Conservation (phyloP, 202 grass and related monocot genomes). For the Thinopyrum obtusiflorum region DNA sequence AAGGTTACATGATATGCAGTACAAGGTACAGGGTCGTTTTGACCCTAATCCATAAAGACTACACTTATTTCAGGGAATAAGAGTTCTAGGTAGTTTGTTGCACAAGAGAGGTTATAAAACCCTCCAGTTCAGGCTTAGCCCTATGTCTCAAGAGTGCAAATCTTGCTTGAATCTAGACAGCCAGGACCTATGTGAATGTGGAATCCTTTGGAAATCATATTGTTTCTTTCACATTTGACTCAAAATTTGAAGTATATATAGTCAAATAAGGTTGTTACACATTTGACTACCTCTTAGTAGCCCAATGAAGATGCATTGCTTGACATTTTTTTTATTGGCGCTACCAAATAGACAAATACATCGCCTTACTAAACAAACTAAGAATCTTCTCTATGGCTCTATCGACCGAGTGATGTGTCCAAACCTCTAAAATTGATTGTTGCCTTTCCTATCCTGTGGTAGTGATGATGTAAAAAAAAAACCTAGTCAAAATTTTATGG, state of each 20-base stretch:
- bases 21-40: too few relatives aligned
- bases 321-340: background rate
- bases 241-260: background rate
- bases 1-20: too few relatives aligned
- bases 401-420: background rate
- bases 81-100: too few relatives aligned
- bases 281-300: background rate
- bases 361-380: background rate
- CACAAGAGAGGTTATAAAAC: too few relatives aligned
- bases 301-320: background rate
- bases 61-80: too few relatives aligned
- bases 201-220: too few relatives aligned
- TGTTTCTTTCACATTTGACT: too few relatives aligned
- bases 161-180: too few relatives aligned
- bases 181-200: too few relatives aligned
- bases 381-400: background rate
- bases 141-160: too few relatives aligned
- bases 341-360: background rate
- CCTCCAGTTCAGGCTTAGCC: too few relatives aligned
- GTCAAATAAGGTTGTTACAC: background rate
- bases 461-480: background rate
- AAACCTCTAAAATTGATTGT: background rate
- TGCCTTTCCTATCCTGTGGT: background rate
- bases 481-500: background rate
- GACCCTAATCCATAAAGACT: too few relatives aligned